These are phyloP conservation scores for Nemania sp. DNA, from an alignment of 2,329 filamentous ascomycete genomes.

Conservation along the genomic window DNA sequence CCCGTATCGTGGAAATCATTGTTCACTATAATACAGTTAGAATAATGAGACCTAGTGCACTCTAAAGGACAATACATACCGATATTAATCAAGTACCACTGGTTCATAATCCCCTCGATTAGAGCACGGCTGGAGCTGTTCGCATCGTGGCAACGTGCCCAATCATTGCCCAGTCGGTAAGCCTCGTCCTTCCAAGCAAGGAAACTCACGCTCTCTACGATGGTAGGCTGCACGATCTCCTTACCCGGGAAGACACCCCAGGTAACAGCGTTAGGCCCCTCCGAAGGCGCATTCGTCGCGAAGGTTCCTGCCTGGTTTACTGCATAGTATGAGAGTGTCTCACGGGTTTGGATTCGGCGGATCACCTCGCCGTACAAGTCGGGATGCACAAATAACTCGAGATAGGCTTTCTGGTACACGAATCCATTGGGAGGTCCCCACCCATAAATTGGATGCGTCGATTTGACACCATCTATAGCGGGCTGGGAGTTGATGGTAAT, in stretches of 20 bases:
- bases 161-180: conserved; percentile 90
- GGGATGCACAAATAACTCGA: conserved; percentile 89
- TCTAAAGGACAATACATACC: conserved; percentile 65
- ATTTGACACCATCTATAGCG: conserved; percentile 90
- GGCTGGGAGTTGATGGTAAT: conserved; percentile 98
- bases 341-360: conserved; percentile 78
- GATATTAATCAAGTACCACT: conserved; percentile 96
- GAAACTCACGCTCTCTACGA: conserved; percentile 97
- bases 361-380: conserved; percentile 82
- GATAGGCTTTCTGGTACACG: conserved; percentile 97
- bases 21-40: conserved; percentile 73
- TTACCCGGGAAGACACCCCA: conserved; percentile 99
- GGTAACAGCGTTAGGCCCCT: conserved; percentile 96
- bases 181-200: conserved; percentile 99
- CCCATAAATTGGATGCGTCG: conserved; percentile 85
- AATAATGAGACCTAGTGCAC: not conserved
- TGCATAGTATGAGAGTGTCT: conserved; percentile 92
- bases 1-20: conserved; percentile 93
- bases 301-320: conserved; percentile 86
- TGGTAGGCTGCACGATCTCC: conserved; percentile 99
- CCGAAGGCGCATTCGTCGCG: conserved; percentile 84
- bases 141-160: conserved; percentile 89
- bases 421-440: conserved; percentile 97
- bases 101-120: conserved; percentile 85
- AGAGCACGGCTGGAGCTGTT: conserved; percentile 81